These are phyloP conservation scores for Ustilago hordei DNA, from an alignment of 1,284 basidiomycete genomes.

Conservation along the genomic window DNA sequence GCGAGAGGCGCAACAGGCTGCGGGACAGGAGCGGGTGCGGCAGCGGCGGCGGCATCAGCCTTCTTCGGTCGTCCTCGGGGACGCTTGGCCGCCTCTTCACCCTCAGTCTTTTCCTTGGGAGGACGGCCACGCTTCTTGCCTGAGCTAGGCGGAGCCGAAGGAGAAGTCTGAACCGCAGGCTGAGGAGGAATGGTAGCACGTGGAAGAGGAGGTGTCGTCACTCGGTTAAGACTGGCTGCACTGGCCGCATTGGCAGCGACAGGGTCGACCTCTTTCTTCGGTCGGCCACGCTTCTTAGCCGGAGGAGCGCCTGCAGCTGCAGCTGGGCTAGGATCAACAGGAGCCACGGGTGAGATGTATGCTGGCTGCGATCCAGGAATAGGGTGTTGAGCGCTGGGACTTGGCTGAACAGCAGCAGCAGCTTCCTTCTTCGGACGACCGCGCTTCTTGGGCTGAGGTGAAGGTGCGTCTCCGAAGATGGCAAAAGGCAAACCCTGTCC, in stretches of 20 bases:
- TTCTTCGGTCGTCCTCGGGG: constrained; percentile 48
- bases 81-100: constrained; percentile 36
- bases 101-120: constrained; percentile 36
- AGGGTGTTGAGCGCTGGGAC: background rate
- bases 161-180: constrained; percentile 16
- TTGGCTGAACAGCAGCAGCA: constrained; percentile 1
- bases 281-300: constrained; percentile 31
- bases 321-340: constrained; percentile 4
- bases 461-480: background rate
- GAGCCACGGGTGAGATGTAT: background rate
- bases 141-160: constrained; percentile 18
- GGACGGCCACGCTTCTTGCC: constrained; percentile 46
- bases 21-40: background rate
- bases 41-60: constrained; percentile 17
- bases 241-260: constrained; percentile 18
- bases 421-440: constrained; percentile 21
- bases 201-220: constrained; percentile 31
- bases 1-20: background rate
- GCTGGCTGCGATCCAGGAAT: background rate
- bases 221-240: constrained; percentile 21
- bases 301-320: constrained; percentile 5
- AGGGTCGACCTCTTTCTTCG: constrained; percentile 26
- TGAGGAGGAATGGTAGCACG: constrained; percentile 10
- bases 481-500: constrained; percentile 13
- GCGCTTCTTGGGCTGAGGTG: constrained; percentile 35